Percentiles rank a stretch among this genome's conserved stretches.
phyloP scores from a whole-genome alignment of 345 rosid genomes.

The Streptanthus diversifolius region DNA sequence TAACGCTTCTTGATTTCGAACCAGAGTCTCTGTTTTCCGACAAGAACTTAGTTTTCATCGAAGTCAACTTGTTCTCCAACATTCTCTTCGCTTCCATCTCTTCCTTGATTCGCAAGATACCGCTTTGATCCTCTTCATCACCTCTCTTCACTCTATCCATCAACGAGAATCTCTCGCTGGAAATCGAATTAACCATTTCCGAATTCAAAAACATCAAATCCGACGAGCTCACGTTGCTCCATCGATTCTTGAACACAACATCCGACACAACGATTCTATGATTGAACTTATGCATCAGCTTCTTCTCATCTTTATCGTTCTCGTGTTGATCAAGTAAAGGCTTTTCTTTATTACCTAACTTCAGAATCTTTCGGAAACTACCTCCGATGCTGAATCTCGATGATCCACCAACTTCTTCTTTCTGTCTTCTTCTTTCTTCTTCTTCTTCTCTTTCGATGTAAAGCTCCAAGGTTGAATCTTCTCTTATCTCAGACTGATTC shows the following conservation, averaged over 20 bases:
- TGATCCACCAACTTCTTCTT: conserved; percentile 42
- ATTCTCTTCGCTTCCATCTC: conserved; percentile 63
- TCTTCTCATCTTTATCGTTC: conserved; percentile 19
- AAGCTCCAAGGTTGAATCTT: conserved; percentile 57
- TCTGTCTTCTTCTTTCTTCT: conserved; percentile 29
- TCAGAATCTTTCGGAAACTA: conserved; percentile 60
- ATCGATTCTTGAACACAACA: conserved; percentile 63
- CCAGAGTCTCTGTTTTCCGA: conserved; percentile 33
- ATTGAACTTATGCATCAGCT: conserved; percentile 51
- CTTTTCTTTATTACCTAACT: conserved; percentile 27
- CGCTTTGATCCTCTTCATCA: conserved; percentile 34
- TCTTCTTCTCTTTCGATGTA: conserved; percentile 67
- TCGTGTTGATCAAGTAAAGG: conserved; percentile 13
- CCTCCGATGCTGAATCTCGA: conserved; percentile 67
- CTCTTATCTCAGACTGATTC: conserved; percentile 44
- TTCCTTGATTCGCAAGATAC: conserved; percentile 45
- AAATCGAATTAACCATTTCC: conserved; percentile 54
- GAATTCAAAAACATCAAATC: conserved; percentile 71
- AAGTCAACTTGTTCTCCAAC: conserved; percentile 44
- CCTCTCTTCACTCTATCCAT: conserved; percentile 10
- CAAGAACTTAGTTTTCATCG: conserved; percentile 26
- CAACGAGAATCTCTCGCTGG: conserved; percentile 53
- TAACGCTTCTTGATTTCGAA: conserved; percentile 29
- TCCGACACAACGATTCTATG: conserved; percentile 75
- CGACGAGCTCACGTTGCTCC: conserved; percentile 88